Conservation (phyloP, 2,329 filamentous ascomycete species). For the Byssochlamys sp. region DNA sequence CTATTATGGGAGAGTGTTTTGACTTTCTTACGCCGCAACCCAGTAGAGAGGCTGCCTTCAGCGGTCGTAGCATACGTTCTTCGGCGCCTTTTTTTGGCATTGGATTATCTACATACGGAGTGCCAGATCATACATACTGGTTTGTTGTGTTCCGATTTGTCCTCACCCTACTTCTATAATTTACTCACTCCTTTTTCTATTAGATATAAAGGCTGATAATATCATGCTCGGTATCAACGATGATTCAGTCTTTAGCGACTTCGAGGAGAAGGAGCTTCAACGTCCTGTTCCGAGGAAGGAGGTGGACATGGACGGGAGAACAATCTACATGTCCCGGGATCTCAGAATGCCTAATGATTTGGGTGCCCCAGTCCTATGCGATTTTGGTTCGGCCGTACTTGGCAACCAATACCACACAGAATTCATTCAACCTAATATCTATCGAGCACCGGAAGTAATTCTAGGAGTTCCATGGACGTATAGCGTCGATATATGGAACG, state of each 20-base stretch:
- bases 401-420: slow-evolving; percentile 25
- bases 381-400: slow-evolving; percentile 31
- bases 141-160: slow-evolving; percentile 1
- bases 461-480: slow-evolving; percentile 38
- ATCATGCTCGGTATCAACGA: slow-evolving; percentile 37
- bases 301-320: slow-evolving; percentile 22
- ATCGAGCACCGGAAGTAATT: slow-evolving; percentile 39
- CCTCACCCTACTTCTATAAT: slow-evolving; percentile 25
- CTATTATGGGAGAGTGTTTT: slow-evolving; percentile 37
- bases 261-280: slow-evolving; percentile 33
- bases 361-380: slow-evolving; percentile 35
- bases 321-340: slow-evolving; percentile 36
- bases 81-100: slow-evolving; percentile 31
- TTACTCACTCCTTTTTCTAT: neutral
- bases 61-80: slow-evolving; percentile 29
- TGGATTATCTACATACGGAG: slow-evolving; percentile 40
- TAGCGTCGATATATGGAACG: slow-evolving; percentile 45
- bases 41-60: slow-evolving; percentile 5
- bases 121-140: slow-evolving; percentile 40
- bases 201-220: slow-evolving; percentile 41
- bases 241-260: slow-evolving; percentile 31
- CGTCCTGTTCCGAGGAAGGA: slow-evolving; percentile 37
- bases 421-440: slow-evolving; percentile 24
- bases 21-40: slow-evolving; percentile 34
- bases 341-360: slow-evolving; percentile 17